Conservation (phyloP, 768 basidiomycete genomes). For the Rhizopogon vulgaris region DNA sequence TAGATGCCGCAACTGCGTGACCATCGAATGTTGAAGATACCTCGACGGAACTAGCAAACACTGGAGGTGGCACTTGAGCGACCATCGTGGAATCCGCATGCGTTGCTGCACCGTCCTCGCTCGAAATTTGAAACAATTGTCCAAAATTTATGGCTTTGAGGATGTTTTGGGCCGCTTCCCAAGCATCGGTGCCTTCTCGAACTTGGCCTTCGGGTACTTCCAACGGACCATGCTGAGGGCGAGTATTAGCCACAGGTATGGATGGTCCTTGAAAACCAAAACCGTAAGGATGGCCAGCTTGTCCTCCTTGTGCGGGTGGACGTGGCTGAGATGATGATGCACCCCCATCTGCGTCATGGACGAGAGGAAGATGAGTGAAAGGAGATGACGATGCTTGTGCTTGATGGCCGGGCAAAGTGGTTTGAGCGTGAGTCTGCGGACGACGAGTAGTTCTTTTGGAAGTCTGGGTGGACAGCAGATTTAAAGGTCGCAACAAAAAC, state of each 20-base stretch:
- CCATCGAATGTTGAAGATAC: constrained; percentile 2
- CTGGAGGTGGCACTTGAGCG: background rate
- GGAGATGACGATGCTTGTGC: constrained; percentile 35
- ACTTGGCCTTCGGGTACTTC: constrained; percentile 15
- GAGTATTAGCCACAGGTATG: constrained; percentile 16
- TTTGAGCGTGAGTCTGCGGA: constrained; percentile 48
- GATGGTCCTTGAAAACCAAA: constrained; percentile 24
- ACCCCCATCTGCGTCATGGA: constrained; percentile 22
- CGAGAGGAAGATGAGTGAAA: constrained; percentile 53
- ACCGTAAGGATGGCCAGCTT: constrained; percentile 33
- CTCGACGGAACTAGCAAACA: background rate
- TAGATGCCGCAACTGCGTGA: background rate
- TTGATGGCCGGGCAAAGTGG: constrained; percentile 23
- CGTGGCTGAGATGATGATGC: constrained; percentile 31
- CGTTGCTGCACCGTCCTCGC: constrained; percentile 14
- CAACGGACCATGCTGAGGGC: constrained; percentile 9
- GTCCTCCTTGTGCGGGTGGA: constrained; percentile 26
- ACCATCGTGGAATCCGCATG: background rate
- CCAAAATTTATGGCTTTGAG: constrained; percentile 74
- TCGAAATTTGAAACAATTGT: constrained; percentile 37
- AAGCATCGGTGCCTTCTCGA: constrained; percentile 52
- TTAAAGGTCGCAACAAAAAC: background rate
- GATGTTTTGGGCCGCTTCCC: constrained; percentile 75
- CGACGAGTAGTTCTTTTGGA: constrained; percentile 74
- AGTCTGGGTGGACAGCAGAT: constrained; percentile 38